Base-by-base conservation (phyloP, 805 yeast species). In the Dipodascus geniculatus region DNA sequence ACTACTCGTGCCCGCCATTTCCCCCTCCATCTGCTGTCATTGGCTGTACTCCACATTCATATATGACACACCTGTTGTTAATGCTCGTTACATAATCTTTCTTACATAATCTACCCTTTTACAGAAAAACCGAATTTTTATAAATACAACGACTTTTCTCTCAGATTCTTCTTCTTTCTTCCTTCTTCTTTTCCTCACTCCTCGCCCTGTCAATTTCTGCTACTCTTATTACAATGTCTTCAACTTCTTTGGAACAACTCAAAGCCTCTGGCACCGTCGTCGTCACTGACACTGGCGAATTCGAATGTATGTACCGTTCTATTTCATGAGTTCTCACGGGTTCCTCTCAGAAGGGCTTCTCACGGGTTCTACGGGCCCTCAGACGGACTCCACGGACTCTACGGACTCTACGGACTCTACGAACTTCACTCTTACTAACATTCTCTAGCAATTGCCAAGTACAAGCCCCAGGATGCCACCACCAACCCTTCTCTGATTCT, bases 261-360 rank as follows among this genome's bases (percentile, higher is more conserved):
- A 93, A 91, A 73, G 89, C 95, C 60, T 71, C 96, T 55, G 98
- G 98, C 64, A 93, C 99, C 63, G 85, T 80, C 62, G 96, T 93
- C 68, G 99, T 93, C 68, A 87, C 99, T 61, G 99, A 93, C 78
- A 89, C 98, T 58, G 99, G 99, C 76, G 99, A 93, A 73, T 93
- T 93, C 71, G 97, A 88, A 73, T 84, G 74, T 71, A 64, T 55
- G 74, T 71, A 42, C 22, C 3, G 6, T 35, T 3, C 16, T 23
- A 3, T 53, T 23, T 52, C n/a, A n/a, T 53, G 51, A 19, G 6
- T 19, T 49, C 22, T n/a, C 3, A n/a, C 17, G 51, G 3, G 4
- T n/a, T 22, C 19, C 17, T 44, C 24, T 24, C 4, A n/a, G 4
- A 17, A 4, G 23, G 3, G 42, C 63, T 60, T n/a, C 49, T 14